Percentiles rank a stretch among this genome's conserved stretches.
These are phyloP conservation scores for Fusarium fracticaudum DNA, from an alignment of 2,329 filamentous ascomycete genomes.

Conservation along the genomic window DNA sequence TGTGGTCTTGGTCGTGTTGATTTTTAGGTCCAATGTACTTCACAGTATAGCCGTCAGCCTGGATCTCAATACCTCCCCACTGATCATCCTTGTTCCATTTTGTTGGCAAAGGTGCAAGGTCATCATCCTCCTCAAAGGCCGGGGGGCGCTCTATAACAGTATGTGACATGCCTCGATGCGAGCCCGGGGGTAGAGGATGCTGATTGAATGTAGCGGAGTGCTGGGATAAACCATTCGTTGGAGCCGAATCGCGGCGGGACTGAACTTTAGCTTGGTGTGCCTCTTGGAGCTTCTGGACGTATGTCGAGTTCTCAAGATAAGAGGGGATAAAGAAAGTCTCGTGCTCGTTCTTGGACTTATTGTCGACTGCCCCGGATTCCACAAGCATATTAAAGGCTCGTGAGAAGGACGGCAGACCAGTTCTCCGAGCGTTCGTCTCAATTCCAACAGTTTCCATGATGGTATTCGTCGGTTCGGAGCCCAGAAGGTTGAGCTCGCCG, in stretches of 20 bases:
- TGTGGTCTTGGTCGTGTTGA: slow-evolving; percentile 67
- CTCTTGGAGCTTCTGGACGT: slow-evolving; percentile 79
- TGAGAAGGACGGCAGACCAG: slow-evolving; percentile 58
- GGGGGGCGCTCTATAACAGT: slow-evolving; percentile 84
- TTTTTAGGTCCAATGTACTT: slow-evolving; percentile 62
- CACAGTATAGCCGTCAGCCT: slow-evolving; percentile 78
- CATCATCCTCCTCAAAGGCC: slow-evolving; percentile 65
- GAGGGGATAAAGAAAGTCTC: slow-evolving; percentile 81
- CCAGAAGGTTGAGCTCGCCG: slow-evolving; percentile 46
- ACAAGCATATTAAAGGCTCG: slow-evolving; percentile 63
- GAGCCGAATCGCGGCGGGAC: slow-evolving; percentile 58
- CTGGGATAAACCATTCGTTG: slow-evolving; percentile 39
- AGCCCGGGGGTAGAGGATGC: slow-evolving; percentile 52
- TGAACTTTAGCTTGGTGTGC: slow-evolving; percentile 69
- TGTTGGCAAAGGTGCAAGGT: slow-evolving; percentile 76
- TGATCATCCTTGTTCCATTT: slow-evolving; percentile 86
- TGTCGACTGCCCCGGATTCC: slow-evolving; percentile 44
- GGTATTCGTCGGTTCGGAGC: slow-evolving; percentile 15
- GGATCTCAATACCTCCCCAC: slow-evolving; percentile 76
- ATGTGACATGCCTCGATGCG: slow-evolving; percentile 81
- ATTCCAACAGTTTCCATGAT: slow-evolving; percentile 49
- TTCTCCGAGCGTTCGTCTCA: slow-evolving; percentile 44
- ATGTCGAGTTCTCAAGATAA: slow-evolving; percentile 81
- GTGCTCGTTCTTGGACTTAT: slow-evolving; percentile 39
- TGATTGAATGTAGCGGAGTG: slow-evolving; percentile 60